A percentile compares a stretch with the other conserved stretches of the same genome.
Conservation (phyloP, 2,329 filamentous ascomycete genomes). For the Fusarium duplospermum region DNA sequence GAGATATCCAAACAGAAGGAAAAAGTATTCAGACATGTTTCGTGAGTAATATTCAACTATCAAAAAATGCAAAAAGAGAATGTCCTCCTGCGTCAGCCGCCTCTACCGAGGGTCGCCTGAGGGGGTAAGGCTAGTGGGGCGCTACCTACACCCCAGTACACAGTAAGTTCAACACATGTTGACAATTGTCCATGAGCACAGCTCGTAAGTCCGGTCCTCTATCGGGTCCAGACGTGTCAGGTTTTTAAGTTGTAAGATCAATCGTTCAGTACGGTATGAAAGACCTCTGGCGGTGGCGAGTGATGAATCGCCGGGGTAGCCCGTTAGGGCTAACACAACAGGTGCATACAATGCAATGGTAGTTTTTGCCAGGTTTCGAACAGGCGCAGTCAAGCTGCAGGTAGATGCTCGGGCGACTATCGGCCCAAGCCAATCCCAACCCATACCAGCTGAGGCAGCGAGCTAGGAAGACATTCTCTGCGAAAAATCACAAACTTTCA, state of each 20-base stretch:
- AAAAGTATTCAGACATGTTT: too few species aligned
- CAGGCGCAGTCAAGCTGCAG: background rate
- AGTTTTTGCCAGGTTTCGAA: constrained; percentile 33
- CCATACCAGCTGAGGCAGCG: constrained; percentile 2
- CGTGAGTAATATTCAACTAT: too few species aligned
- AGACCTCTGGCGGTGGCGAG: too few species aligned
- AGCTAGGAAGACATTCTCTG: constrained; percentile 7
- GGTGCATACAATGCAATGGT: constrained; percentile 4
- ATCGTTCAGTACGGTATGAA: too few species aligned
- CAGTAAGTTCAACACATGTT: background rate
- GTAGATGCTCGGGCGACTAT: background rate
- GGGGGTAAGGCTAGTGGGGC: constrained; percentile 9
- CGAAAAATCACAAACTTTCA: rapidly evolving
- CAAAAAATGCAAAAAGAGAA: constrained; percentile 19
- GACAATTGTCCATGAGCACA: too few species aligned
- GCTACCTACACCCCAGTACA: constrained; percentile 16
- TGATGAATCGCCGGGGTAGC: background rate
- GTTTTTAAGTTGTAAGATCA: too few species aligned
- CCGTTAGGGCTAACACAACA: background rate
- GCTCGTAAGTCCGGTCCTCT: too few species aligned
- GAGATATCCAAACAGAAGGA: background rate
- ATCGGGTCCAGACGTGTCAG: too few species aligned
- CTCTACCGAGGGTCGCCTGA: background rate
- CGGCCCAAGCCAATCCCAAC: background rate
- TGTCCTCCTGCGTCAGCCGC: background rate